Conservation (phyloP, 495 filamentous ascomycete genomes). For the Neurospora sp. region DNA sequence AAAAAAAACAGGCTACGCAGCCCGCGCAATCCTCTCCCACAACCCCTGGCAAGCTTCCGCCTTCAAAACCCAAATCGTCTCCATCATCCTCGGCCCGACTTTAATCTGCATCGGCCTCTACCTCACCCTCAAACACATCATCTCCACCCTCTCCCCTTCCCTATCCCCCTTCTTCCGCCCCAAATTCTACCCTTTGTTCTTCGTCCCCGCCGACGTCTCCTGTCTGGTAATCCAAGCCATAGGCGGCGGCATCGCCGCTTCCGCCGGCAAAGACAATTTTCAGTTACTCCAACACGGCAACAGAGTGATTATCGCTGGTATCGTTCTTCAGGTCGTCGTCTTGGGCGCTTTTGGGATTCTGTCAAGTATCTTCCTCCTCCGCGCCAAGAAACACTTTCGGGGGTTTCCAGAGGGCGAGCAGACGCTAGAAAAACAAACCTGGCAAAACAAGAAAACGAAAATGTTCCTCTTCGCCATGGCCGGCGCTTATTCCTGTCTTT, state of each 20-base stretch:
- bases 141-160: slow-evolving; percentile 39
- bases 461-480: slow-evolving; percentile 40
- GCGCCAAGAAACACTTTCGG: slow-evolving; percentile 27
- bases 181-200: slow-evolving; percentile 48
- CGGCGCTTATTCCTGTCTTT: slow-evolving; percentile 48
- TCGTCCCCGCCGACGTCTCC: slow-evolving; percentile 57
- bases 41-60: slow-evolving; percentile 49
- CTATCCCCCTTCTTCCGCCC: slow-evolving; percentile 47
- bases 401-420: slow-evolving; percentile 3
- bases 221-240: slow-evolving; percentile 55
- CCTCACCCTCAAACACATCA: slow-evolving; percentile 53
- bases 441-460: slow-evolving; percentile 35
- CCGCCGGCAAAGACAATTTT: slow-evolving; percentile 28
- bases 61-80: slow-evolving; percentile 60
- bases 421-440: slow-evolving; percentile 14
- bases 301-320: slow-evolving; percentile 60
- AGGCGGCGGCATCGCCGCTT: slow-evolving; percentile 52
- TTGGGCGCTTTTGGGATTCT: slow-evolving; percentile 45
- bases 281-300: slow-evolving; percentile 38
- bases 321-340: slow-evolving; percentile 57
- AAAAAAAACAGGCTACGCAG: slow-evolving; percentile 43
- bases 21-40: slow-evolving; percentile 44
- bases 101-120: slow-evolving; percentile 58
- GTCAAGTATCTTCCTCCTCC: slow-evolving; percentile 36
- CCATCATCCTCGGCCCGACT: slow-evolving; percentile 55